A percentile compares a stretch with the other conserved stretches of the same genome.
phyloP scores from a whole-genome alignment of 805 yeast genomes.

The Wickerhamiella nectarea region DNA sequence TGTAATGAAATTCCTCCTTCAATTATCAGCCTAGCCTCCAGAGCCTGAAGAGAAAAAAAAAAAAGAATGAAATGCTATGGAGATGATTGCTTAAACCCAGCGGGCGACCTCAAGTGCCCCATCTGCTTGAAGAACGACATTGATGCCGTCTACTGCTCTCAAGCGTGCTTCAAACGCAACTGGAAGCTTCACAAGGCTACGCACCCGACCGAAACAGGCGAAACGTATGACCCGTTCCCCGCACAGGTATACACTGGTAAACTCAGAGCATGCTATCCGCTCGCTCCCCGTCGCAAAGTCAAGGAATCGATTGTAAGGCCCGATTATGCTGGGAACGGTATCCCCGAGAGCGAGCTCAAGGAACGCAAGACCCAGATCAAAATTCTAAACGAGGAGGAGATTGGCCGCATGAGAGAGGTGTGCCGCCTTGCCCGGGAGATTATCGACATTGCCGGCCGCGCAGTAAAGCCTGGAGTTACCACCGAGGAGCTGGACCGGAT shows the following conservation, averaged over 20 bases:
- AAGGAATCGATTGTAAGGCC: conserved; percentile 64
- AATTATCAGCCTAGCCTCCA: too few species aligned
- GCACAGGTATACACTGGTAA: conserved; percentile 59
- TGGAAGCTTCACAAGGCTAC: conserved; percentile 49
- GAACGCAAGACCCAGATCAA: conserved; percentile 44
- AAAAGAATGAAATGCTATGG: conserved; percentile 51
- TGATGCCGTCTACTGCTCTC: conserved; percentile 61
- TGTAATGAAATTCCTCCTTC: neutral
- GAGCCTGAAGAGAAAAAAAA: too few species aligned
- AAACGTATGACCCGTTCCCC: conserved; percentile 79
- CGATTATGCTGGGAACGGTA: conserved; percentile 72
- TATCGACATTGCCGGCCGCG: conserved; percentile 77
- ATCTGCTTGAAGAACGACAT: conserved; percentile 66
- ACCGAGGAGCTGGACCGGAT: conserved; percentile 83
- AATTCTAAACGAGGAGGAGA: conserved; percentile 49
- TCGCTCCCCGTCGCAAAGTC: conserved; percentile 53
- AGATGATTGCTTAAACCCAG: conserved; percentile 72
- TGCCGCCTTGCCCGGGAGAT: conserved; percentile 71
- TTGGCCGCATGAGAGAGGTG: conserved; percentile 63
- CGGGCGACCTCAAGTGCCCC: conserved; percentile 80
- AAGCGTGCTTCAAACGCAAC: conserved; percentile 61
- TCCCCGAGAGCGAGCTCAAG: conserved; percentile 63
- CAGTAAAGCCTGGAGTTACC: conserved; percentile 74
- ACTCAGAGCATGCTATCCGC: conserved; percentile 67
- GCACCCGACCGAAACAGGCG: conserved; percentile 39